Conservation (phyloP, 495 filamentous ascomycete species). For the Xanthoparmelia taractica region DNA sequence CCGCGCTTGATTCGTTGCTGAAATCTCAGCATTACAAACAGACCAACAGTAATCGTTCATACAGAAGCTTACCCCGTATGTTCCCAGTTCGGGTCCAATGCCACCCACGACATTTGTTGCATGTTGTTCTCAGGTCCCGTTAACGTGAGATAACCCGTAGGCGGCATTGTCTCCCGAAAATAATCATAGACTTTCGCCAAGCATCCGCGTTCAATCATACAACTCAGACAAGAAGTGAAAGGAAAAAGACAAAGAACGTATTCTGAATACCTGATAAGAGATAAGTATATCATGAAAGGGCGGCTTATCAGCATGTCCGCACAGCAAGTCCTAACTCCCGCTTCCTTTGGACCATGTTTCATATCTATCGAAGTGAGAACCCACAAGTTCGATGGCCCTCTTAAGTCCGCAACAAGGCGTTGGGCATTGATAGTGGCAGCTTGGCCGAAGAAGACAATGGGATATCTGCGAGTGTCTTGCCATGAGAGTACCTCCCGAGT, state of each 20-base stretch:
- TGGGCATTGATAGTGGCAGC: neutral
- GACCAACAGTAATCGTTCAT: neutral
- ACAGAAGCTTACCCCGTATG: neutral
- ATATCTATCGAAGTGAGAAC: neutral
- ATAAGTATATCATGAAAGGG: neutral
- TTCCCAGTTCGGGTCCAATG: neutral
- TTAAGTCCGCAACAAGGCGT: neutral
- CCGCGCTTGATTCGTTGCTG: too few species aligned
- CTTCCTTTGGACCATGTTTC: too few species aligned
- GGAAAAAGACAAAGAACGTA: neutral
- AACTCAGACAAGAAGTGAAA: neutral
- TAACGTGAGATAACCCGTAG: neutral
- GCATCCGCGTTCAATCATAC: neutral
- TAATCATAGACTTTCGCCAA: neutral
- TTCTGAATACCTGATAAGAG: neutral
- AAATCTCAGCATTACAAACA: too few species aligned
- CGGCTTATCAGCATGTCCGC: neutral
- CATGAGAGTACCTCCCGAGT: neutral
- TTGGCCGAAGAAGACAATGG: neutral
- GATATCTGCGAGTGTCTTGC: neutral
- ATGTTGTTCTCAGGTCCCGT: neutral
- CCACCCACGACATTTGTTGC: neutral
- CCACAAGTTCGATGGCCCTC: neutral
- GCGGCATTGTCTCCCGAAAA: neutral
- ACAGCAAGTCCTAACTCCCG: neutral